Conservation (phyloP, 148 eudicot genomes). For the Silene conica region DNA sequence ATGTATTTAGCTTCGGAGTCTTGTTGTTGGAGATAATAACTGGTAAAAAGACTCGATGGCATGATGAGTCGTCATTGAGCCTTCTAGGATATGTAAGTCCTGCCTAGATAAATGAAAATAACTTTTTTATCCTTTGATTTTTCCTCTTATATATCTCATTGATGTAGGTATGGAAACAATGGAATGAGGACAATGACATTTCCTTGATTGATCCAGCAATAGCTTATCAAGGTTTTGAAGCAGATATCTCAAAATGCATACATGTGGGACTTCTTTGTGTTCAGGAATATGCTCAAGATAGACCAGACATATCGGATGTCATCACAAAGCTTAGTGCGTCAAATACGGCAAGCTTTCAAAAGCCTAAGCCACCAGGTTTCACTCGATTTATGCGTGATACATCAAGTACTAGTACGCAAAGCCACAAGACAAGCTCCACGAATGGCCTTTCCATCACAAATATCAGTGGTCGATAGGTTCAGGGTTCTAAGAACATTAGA, state of each 20-base stretch:
- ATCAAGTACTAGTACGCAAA: slow-evolving; percentile 1
- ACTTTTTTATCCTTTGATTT: neutral
- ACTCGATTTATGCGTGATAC: neutral
- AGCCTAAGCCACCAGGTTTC: slow-evolving; percentile 36
- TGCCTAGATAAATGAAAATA: neutral
- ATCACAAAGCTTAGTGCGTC: slow-evolving; percentile 32
- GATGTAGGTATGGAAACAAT: slow-evolving; percentile 54
- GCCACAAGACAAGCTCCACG: neutral
- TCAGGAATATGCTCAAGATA: slow-evolving; percentile 41
- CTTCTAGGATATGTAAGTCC: slow-evolving; percentile 44
- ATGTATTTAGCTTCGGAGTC: slow-evolving; percentile 50
- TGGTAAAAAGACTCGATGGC: slow-evolving; percentile 32
- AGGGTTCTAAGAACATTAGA: neutral
- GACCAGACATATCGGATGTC: slow-evolving; percentile 42
- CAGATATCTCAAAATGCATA: slow-evolving; percentile 36
- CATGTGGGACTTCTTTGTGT: slow-evolving; percentile 53
- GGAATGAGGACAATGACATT: slow-evolving; percentile 34
- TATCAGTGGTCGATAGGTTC: slow-evolving; percentile 4
- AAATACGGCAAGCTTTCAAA: slow-evolving; percentile 24
- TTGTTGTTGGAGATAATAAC: slow-evolving; percentile 39
- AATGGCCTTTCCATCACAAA: slow-evolving; percentile 11
- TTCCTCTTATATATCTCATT: neutral
- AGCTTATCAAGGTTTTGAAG: slow-evolving; percentile 1
- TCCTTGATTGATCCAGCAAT: slow-evolving; percentile 30
- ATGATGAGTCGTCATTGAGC: slow-evolving; percentile 26